Percentiles rank a stretch among this genome's conserved stretches.
These are phyloP conservation scores for Leccinum imitatum DNA, from an alignment of 768 basidiomycete species.

Conservation along the genomic window DNA sequence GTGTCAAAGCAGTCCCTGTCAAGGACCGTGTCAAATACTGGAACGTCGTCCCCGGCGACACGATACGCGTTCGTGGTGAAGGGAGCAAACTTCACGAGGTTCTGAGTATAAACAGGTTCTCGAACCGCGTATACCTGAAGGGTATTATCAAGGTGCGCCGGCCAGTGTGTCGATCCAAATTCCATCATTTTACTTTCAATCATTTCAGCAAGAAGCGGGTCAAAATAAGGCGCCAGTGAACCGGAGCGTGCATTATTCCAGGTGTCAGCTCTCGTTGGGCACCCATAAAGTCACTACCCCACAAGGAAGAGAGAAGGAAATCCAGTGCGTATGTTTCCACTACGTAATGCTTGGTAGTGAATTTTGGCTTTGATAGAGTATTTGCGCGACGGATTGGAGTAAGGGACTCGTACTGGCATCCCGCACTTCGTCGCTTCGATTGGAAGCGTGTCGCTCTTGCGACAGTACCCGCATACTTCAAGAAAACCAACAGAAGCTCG, in stretches of 20 bases:
- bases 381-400: slow-evolving; percentile 74
- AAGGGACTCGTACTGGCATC: slow-evolving; percentile 59
- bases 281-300: slow-evolving; percentile 44
- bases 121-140: slow-evolving; percentile 64
- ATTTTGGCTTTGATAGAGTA: slow-evolving; percentile 45
- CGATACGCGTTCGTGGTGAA: slow-evolving; percentile 69
- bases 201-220: slow-evolving; percentile 18
- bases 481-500: slow-evolving; percentile 30
- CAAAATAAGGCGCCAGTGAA: slow-evolving; percentile 26
- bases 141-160: slow-evolving; percentile 34
- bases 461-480: slow-evolving; percentile 57
- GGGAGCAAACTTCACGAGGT: slow-evolving; percentile 65
- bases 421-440: slow-evolving; percentile 51
- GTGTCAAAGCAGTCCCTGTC: slow-evolving; percentile 54
- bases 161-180: background rate
- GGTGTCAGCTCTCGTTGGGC: slow-evolving; percentile 75
- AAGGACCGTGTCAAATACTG: slow-evolving; percentile 79
- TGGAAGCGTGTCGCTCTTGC: slow-evolving; percentile 74
- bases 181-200: slow-evolving; percentile 1
- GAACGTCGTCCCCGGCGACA: slow-evolving; percentile 87
- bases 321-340: slow-evolving; percentile 44
- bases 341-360: background rate
- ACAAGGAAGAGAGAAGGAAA: slow-evolving; percentile 35
- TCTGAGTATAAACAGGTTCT: slow-evolving; percentile 67
- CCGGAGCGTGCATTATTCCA: slow-evolving; percentile 65